Evolutionary conservation across 2,329 filamentous ascomycete genomes (phyloP).

Genomic region (Orbilia brochopaga): DNA sequence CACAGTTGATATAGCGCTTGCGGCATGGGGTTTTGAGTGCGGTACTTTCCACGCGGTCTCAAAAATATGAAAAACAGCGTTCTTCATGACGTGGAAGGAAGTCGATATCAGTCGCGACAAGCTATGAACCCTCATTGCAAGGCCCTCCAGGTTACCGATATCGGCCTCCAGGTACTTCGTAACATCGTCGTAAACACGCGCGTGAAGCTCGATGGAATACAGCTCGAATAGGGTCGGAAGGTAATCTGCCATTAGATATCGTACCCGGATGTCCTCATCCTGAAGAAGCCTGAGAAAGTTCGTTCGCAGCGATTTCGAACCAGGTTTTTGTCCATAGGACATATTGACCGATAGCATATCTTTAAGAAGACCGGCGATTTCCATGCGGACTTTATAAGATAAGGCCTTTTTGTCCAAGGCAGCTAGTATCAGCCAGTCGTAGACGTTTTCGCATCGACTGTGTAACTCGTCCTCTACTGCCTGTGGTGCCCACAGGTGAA

Average conservation of each 20-base stretch:
- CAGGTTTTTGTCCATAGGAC: slow-evolving; percentile 68
- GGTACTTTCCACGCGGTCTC: slow-evolving; percentile 80
- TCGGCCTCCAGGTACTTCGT: slow-evolving; percentile 78
- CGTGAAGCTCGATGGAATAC: slow-evolving; percentile 82
- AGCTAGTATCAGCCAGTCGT: slow-evolving; percentile 74
- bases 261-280: slow-evolving; percentile 71
- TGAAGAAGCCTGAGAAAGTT: slow-evolving; percentile 76
- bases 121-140: slow-evolving; percentile 79
- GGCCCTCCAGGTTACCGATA: slow-evolving; percentile 75
- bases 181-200: slow-evolving; percentile 82
- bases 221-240: slow-evolving; percentile 78
- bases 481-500: slow-evolving; percentile 68
- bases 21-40: slow-evolving; percentile 71
- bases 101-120: slow-evolving; percentile 76
- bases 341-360: slow-evolving; percentile 71
- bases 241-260: slow-evolving; percentile 73
- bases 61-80: slow-evolving; percentile 91
- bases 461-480: slow-evolving; percentile 66
- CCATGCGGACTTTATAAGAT: slow-evolving; percentile 71
- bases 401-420: slow-evolving; percentile 72
- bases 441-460: slow-evolving; percentile 75
- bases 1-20: slow-evolving; percentile 71
- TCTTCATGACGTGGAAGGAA: slow-evolving; percentile 85
- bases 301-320: slow-evolving; percentile 66
- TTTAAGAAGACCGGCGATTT: slow-evolving; percentile 72